Base-by-base conservation (phyloP, 2,329 filamentous ascomycete species). In the Trichoderma sp. region DNA sequence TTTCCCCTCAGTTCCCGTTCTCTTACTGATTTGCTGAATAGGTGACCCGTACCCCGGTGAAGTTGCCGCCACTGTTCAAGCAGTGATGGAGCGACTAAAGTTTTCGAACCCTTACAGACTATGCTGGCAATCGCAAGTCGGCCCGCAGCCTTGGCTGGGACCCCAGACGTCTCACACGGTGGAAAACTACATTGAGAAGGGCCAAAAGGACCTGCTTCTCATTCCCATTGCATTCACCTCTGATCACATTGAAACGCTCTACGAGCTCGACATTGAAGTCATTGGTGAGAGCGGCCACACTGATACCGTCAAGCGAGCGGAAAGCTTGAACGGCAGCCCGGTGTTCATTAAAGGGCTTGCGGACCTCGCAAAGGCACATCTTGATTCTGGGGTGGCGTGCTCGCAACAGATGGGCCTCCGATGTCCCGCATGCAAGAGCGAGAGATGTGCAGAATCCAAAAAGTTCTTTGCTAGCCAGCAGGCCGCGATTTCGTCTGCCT, bases 191-290 rank as follows among this genome's bases (percentile, higher is more conserved):
- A 89, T 98, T 73, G 89, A 92, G 77, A 94, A 96, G 80, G 96
- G 95, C 0, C 92, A 97, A 77, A 97, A 91, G 68, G 94, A 99
- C 77, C 85, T 99, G 67, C 85, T 97, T 1, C 85, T 99, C 7
- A 93, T 99, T 68, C 96, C 96, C 0, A 96, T 99, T 73, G 96
- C 96, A 6, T 99, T 99, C 79, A 99, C 96, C 0, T 97, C 93
- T n/a, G 96, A 99, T 76, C 96, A 99, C 78, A 99, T 99, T 74
- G 96, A 99, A 82, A 99, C 96, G 0, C 84, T 99, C 0, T 98
- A 91, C 78, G 96, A 99, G 80, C 84, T 99, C 64, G 96, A 99
- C 79, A 86, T 93, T 75, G 96, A 99, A 81, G 93, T 99, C 49
- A 98, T 99, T 76, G 92, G 93, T 69, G 94, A 97, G 80, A 93